Percentiles rank a stretch among this genome's conserved stretches.
Conservation (phyloP, 345 rosid species). For the sweet orange (Citrus sinensis) region DVS_A1.0 CM039165.1:27223001-27223500, state of each 20-base stretch:
- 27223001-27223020: too few relatives aligned
- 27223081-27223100: not conserved
- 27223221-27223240: too few relatives aligned
- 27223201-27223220: not conserved
- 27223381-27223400: not conserved
- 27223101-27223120: not conserved
- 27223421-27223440: not conserved
- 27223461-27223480: not conserved
- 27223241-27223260: not conserved
- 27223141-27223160: not conserved
- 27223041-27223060: too few relatives aligned
- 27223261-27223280: not conserved
- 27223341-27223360: not conserved
- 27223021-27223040: too few relatives aligned
- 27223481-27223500: not conserved
- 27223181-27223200: not conserved
- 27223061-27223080: too few relatives aligned
- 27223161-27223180: not conserved
- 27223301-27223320: not conserved
- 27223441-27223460: not conserved
- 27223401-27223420: not conserved
- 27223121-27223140: not conserved
- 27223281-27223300: constrained; percentile 1
- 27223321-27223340: not conserved
- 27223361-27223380: not conserved